phyloP scores from a whole-genome alignment of 768 basidiomycete species.

The Trametes gibbosa region DNA sequence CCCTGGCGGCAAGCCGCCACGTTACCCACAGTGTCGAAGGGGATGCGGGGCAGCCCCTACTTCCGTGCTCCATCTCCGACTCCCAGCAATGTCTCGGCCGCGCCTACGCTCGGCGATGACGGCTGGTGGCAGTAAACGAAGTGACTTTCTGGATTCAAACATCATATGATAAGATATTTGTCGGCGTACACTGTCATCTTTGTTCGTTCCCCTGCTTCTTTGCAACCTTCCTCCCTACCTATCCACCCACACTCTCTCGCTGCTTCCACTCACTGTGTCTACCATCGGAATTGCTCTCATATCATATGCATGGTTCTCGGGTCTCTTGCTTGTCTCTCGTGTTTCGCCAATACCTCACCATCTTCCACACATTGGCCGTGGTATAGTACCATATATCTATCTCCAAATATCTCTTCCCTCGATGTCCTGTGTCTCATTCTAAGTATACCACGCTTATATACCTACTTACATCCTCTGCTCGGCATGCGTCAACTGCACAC shows the following conservation, averaged over 20 bases:
- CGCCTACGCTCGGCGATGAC: slow-evolving; percentile 67
- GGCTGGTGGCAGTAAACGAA: slow-evolving; percentile 69
- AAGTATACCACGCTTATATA: too few species aligned
- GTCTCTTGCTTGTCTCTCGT: slow-evolving; percentile 1
- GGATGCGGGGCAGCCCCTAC: slow-evolving; percentile 28
- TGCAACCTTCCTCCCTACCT: not conserved
- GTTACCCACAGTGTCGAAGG: slow-evolving; percentile 37
- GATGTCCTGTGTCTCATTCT: too few species aligned
- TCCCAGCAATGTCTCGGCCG: slow-evolving; percentile 69
- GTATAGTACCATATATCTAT: too few species aligned
- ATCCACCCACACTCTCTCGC: not conserved
- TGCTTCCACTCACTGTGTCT: not conserved
- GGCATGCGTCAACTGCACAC: too few species aligned
- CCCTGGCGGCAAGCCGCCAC: slow-evolving; percentile 38
- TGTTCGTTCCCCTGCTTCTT: not conserved
- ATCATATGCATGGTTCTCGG: slow-evolving; percentile 14
- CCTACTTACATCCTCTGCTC: too few species aligned
- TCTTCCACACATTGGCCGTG: too few species aligned
- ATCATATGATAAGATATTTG: not conserved
- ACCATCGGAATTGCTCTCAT: slow-evolving; percentile 15
- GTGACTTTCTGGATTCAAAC: not conserved
- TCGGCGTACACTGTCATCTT: not conserved
- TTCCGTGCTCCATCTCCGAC: slow-evolving; percentile 63
- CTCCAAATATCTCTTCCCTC: too few species aligned
- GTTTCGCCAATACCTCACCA: not conserved